A percentile compares a stretch with the other conserved stretches of the same genome.
Conservation (phyloP, 2,329 filamentous ascomycete species). For the Epichloe glyceriae region DNA sequence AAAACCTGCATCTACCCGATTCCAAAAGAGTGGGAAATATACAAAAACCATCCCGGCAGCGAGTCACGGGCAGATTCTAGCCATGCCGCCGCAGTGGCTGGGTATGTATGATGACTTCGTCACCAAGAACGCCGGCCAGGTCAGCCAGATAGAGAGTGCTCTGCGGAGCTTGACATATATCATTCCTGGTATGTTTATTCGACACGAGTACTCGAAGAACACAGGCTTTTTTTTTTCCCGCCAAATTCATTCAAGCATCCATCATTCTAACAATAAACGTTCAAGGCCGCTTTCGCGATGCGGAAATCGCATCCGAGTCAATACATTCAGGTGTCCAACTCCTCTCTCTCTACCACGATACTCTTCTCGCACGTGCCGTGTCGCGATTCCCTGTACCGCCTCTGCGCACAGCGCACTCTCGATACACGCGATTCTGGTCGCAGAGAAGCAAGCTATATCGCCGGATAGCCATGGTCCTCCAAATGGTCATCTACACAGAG, state of each 20-base stretch:
- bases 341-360: constrained; percentile 85
- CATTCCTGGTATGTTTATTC: constrained; percentile 53
- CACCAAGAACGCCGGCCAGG: constrained; percentile 83
- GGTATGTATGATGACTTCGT: constrained; percentile 78
- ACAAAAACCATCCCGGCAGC: neutral
- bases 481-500: constrained; percentile 90
- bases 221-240: neutral
- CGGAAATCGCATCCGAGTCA: constrained; percentile 88
- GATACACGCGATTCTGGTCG: constrained; percentile 57
- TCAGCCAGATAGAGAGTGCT: constrained; percentile 89
- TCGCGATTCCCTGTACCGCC: constrained; percentile 44
- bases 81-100: constrained; percentile 48
- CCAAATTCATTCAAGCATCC: neutral
- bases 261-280: neutral
- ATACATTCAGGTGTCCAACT: constrained; percentile 81
- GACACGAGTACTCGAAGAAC: too few relatives aligned
- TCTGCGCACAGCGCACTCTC: constrained; percentile 43
- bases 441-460: constrained; percentile 57
- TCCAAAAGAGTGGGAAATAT: too few relatives aligned
- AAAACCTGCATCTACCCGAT: too few relatives aligned
- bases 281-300: constrained; percentile 70
- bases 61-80: constrained; percentile 2
- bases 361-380: constrained; percentile 56
- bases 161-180: constrained; percentile 90
- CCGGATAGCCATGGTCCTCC: constrained; percentile 66